A percentile compares a stretch with the other conserved stretches of the same genome.
Evolutionary conservation across 192 early-diverging fungal species (phyloP).

Genomic region (Phycomyces nitens): DNA sequence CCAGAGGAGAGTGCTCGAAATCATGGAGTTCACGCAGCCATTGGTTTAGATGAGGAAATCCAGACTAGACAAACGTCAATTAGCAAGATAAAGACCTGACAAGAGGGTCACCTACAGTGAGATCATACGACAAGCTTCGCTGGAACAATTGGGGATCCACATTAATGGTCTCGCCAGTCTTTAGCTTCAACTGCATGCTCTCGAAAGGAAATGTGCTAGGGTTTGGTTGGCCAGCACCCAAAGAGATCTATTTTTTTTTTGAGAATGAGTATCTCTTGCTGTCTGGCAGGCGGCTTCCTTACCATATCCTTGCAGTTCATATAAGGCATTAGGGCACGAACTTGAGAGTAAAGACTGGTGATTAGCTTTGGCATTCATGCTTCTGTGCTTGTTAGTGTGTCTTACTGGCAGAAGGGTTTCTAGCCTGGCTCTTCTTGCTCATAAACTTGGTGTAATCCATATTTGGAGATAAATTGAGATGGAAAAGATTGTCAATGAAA

Average conservation of each 20-base stretch:
- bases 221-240: slow-evolving; percentile 72
- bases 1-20: slow-evolving; percentile 43
- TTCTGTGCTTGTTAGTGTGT: too few species aligned
- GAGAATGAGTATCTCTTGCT: neutral
- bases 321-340: slow-evolving; percentile 33
- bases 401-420: slow-evolving; percentile 47
- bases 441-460: slow-evolving; percentile 41
- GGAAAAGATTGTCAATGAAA: neutral
- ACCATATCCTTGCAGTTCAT: slow-evolving; percentile 18
- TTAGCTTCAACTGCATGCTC: slow-evolving; percentile 47
- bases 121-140: slow-evolving; percentile 61
- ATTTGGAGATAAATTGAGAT: neutral
- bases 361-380: neutral
- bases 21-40: slow-evolving; percentile 49
- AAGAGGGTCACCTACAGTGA: slow-evolving; percentile 34
- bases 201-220: slow-evolving; percentile 62
- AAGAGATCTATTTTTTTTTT: slow-evolving; percentile 46
- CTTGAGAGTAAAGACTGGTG: slow-evolving; percentile 1
- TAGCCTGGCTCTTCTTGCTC: slow-evolving; percentile 37
- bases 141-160: slow-evolving; percentile 50
- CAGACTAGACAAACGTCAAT: too few species aligned
- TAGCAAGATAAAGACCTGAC: too few species aligned
- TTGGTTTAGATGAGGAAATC: slow-evolving; percentile 40
- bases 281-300: neutral
- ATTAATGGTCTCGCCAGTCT: slow-evolving; percentile 55